phyloP scores from a whole-genome alignment of 495 filamentous ascomycete genomes.

The Aspergillus coremiiformis region DNA sequence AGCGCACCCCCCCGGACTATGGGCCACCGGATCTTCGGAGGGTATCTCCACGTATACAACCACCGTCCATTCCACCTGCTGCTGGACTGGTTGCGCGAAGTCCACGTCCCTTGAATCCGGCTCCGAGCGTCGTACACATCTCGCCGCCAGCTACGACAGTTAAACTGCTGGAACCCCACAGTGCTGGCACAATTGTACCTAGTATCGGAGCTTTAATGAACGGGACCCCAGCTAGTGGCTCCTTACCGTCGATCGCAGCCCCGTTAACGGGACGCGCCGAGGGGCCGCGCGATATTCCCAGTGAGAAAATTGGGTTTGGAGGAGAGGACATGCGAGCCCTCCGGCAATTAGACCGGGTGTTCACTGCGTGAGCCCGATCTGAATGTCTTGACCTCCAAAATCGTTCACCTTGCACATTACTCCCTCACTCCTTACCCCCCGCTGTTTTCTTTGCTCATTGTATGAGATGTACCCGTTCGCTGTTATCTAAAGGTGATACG shows the following conservation, averaged over 20 bases:
- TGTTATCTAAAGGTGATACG: neutral
- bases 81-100: slow-evolving; percentile 24
- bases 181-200: slow-evolving; percentile 38
- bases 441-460: slow-evolving; percentile 1
- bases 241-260: slow-evolving; percentile 31
- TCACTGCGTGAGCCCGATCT: slow-evolving; percentile 22
- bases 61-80: slow-evolving; percentile 19
- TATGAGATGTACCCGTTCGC: slow-evolving; percentile 4
- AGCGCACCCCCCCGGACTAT: slow-evolving; percentile 30
- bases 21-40: slow-evolving; percentile 27
- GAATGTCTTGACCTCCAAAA: neutral
- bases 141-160: slow-evolving; percentile 17
- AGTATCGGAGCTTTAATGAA: slow-evolving; percentile 48
- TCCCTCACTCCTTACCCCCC: neutral
- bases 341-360: slow-evolving; percentile 53
- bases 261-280: slow-evolving; percentile 27
- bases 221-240: slow-evolving; percentile 35
- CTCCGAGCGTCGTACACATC: slow-evolving; percentile 21
- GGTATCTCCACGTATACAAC: slow-evolving; percentile 32
- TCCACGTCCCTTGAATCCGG: slow-evolving; percentile 28
- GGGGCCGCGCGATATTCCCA: slow-evolving; percentile 55
- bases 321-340: slow-evolving; percentile 61
- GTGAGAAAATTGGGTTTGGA: slow-evolving; percentile 53
- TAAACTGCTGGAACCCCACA: slow-evolving; percentile 19
- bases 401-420: neutral